phyloP scores from a whole-genome alignment of 352 stramenopile genomes.

The Phytophthora hibernalis region DNA sequence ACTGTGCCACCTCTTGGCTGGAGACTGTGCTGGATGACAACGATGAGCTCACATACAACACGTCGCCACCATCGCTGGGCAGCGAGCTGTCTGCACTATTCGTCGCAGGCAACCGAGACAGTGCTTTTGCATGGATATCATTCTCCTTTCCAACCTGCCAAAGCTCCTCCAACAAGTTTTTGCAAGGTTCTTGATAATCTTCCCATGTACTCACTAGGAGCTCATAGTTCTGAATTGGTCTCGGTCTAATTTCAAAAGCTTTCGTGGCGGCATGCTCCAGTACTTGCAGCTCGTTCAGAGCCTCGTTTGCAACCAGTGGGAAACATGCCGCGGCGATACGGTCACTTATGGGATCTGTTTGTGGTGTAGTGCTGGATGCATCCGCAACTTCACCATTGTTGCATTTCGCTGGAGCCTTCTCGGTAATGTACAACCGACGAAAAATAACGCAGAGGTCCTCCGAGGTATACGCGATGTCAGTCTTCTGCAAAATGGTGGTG shows the following conservation, averaged over 20 bases:
- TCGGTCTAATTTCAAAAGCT: slow-evolving; percentile 50
- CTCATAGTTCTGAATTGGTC: slow-evolving; percentile 55
- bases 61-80: slow-evolving; percentile 26
- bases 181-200: slow-evolving; percentile 59
- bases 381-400: slow-evolving; percentile 5
- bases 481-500: slow-evolving; percentile 59
- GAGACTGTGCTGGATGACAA: slow-evolving; percentile 48
- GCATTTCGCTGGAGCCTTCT: slow-evolving; percentile 29
- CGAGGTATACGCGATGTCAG: slow-evolving; percentile 48
- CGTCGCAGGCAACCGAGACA: slow-evolving; percentile 25
- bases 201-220: slow-evolving; percentile 66
- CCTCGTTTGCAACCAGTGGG: slow-evolving; percentile 56
- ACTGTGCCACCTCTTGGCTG: slow-evolving; percentile 74
- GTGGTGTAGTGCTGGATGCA: neutral
- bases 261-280: slow-evolving; percentile 45
- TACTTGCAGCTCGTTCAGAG: slow-evolving; percentile 43
- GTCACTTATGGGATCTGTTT: slow-evolving; percentile 59
- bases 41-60: slow-evolving; percentile 68
- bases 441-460: slow-evolving; percentile 74
- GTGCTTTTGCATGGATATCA: slow-evolving; percentile 63
- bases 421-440: slow-evolving; percentile 63
- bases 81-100: slow-evolving; percentile 10
- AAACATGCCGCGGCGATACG: slow-evolving; percentile 71
- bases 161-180: slow-evolving; percentile 62
- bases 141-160: slow-evolving; percentile 67